These are phyloP conservation scores for Penicillium steckii DNA, from an alignment of 495 filamentous ascomycete genomes.

Conservation along the genomic window DNA sequence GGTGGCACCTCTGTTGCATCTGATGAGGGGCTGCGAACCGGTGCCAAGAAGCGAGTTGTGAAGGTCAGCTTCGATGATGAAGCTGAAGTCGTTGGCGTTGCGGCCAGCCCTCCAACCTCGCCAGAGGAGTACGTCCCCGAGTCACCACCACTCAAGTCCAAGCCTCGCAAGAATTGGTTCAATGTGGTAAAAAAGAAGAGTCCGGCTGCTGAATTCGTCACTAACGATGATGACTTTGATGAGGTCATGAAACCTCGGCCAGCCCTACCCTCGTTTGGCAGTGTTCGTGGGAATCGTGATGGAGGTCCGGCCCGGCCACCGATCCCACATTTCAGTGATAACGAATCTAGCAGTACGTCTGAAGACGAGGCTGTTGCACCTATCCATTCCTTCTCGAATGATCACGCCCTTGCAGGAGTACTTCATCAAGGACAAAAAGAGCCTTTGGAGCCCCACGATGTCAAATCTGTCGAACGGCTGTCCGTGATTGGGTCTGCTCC, in stretches of 20 bases:
- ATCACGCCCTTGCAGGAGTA: conserved; percentile 61
- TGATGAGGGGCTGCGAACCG: conserved; percentile 54
- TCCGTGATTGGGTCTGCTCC: conserved; percentile 7
- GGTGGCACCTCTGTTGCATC: conserved; percentile 55
- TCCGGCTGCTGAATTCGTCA: conserved; percentile 32
- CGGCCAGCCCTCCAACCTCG: conserved; percentile 51
- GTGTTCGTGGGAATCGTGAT: conserved; percentile 55
- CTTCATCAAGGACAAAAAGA: conserved; percentile 35
- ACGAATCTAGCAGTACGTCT: conserved; percentile 38
- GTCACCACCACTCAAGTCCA: conserved; percentile 51
- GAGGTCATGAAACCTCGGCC: conserved; percentile 72
- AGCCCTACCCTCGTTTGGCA: conserved; percentile 80
- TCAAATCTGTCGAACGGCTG: conserved; percentile 15
- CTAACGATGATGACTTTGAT: conserved; percentile 55
- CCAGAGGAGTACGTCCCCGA: conserved; percentile 46
- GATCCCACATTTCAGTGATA: conserved; percentile 34
- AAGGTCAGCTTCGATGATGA: conserved; percentile 88
- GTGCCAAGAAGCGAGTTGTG: conserved; percentile 62
- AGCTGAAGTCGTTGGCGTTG: conserved; percentile 58
- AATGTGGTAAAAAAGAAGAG: conserved; percentile 51
- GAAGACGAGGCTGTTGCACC: conserved; percentile 24
- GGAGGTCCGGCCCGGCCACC: conserved; percentile 16
- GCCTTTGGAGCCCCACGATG: not conserved
- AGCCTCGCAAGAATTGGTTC: conserved; percentile 53
- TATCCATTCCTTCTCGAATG: conserved; percentile 52